Base-by-base conservation (phyloP, 768 basidiomycete genomes). In the Psilocybe tampanensis region DNA sequence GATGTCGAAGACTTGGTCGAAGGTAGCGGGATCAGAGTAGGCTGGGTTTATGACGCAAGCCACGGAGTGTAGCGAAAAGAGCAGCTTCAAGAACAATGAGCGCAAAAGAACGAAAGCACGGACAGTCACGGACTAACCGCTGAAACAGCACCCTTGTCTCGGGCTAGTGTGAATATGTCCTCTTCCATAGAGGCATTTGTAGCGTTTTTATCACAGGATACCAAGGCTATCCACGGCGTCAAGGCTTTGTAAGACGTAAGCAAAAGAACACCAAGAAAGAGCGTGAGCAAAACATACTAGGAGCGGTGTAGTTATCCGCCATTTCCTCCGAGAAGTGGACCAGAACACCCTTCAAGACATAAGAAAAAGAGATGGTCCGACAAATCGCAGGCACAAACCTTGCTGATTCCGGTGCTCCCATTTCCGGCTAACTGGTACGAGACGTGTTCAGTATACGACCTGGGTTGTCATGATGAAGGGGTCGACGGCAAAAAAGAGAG, bases 181-280 rank as follows among this genome's bases (percentile, higher is more conserved):
- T 76, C 69, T 2, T 82, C 76, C 64, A 76, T 68, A 1, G 86
- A 85, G 2, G 83, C 76, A 57, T 81, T 74, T 15, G 91, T 91
- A 17, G 86, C 80, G 69, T 95, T 94, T 54, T 68, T 66, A 66
- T 95, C 94, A 70, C 94, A 96, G 2, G 86, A 82, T 47, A 97
- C 82, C 60, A 95, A 80, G 12, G 95, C 95, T 64, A 97, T 90
- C 94, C 94, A 97, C 3, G 95, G 93, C 0, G 94, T 92, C 5
- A 74, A 77, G 2, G 90, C 89, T 82, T 67, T 33, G 56, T 63
- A 66, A 23, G 52, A 2, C 52, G 50, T 53, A 47, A 60, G 62
- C 23, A 3, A 48, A 13, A 19, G 32, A 21, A 48, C 29, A 43
- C n/a, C n/a, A n/a, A n/a, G 52, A 41, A 39, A 52, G 52, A 49